Evolutionary conservation across 1,284 basidiomycete genomes (phyloP).

Genomic region (Ganoderma lingzhi): DNA sequence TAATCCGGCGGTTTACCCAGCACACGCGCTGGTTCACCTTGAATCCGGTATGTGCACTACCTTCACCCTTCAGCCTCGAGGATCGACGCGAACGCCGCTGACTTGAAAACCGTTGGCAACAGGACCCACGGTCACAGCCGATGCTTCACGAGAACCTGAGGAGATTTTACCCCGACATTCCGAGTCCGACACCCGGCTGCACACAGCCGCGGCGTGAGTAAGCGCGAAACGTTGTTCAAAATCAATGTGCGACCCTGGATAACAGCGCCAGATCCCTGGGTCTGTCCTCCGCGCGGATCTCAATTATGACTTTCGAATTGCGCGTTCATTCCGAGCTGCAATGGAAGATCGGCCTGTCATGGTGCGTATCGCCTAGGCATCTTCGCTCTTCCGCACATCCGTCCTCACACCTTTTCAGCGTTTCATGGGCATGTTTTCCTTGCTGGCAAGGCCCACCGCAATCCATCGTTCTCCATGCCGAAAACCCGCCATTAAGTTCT

Average conservation of each 20-base stretch:
- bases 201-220: conserved; percentile 4
- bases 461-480: no score
- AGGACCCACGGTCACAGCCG: neutral
- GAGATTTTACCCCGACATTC: neutral
- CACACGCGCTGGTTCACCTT: neutral
- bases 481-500: no score
- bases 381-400: neutral
- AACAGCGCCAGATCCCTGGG: conserved; percentile 4
- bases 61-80: neutral
- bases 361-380: neutral
- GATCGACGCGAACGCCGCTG: conserved; percentile 6
- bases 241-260: conserved; percentile 7
- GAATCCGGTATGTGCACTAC: neutral
- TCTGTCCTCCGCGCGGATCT: conserved; percentile 4
- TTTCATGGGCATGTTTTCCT: neutral
- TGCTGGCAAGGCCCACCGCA: neutral
- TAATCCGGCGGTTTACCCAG: neutral
- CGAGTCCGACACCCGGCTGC: neutral
- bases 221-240: conserved; percentile 7
- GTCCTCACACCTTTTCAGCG: neutral
- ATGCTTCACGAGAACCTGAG: neutral
- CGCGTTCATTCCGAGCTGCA: neutral
- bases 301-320: neutral
- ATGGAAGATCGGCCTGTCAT: conserved; percentile 1
- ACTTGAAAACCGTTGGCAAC: neutral